Conservation (phyloP, 495 filamentous ascomycete genomes). For the Penicillium paxilli region DNA sequence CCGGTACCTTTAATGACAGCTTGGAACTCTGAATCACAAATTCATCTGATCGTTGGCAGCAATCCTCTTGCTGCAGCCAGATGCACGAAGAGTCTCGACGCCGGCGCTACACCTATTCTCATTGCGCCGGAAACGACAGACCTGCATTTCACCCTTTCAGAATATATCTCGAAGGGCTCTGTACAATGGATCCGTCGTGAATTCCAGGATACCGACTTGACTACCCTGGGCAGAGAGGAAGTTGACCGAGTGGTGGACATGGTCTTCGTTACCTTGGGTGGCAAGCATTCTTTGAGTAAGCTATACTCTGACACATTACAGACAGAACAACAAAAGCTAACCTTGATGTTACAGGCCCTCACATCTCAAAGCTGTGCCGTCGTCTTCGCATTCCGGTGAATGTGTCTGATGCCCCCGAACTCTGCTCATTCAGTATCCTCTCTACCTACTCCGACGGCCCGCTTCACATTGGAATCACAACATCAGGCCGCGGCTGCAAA, state of each 20-base stretch:
- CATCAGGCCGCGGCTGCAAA: conserved; percentile 93
- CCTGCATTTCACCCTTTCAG: conserved; percentile 70
- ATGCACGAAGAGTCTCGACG: conserved; percentile 74
- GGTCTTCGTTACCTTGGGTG: conserved; percentile 80
- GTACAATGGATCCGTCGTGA: conserved; percentile 69
- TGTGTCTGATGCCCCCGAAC: conserved; percentile 79
- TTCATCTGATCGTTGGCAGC: conserved; percentile 84
- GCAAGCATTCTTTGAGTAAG: conserved; percentile 53
- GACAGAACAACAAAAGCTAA: background rate
- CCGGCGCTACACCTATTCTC: conserved; percentile 85
- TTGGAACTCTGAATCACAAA: conserved; percentile 69
- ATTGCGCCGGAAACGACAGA: conserved; percentile 66
- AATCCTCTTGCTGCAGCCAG: conserved; percentile 84
- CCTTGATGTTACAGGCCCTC: conserved; percentile 43
- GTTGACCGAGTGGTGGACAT: conserved; percentile 80
- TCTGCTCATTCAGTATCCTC: conserved; percentile 90
- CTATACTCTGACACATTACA: background rate
- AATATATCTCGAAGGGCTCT: conserved; percentile 69
- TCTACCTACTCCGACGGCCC: conserved; percentile 88
- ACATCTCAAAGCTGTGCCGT: conserved; percentile 75
- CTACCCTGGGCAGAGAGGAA: conserved; percentile 73
- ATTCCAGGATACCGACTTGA: conserved; percentile 76
- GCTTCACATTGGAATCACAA: conserved; percentile 93
- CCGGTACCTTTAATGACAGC: conserved; percentile 68
- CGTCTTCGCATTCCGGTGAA: conserved; percentile 88